Percentiles rank a stretch among this genome's conserved stretches.
Evolutionary conservation across 2,329 filamentous ascomycete genomes (phyloP).

Genomic region (Phyllosticta citribraziliensis): DNA sequence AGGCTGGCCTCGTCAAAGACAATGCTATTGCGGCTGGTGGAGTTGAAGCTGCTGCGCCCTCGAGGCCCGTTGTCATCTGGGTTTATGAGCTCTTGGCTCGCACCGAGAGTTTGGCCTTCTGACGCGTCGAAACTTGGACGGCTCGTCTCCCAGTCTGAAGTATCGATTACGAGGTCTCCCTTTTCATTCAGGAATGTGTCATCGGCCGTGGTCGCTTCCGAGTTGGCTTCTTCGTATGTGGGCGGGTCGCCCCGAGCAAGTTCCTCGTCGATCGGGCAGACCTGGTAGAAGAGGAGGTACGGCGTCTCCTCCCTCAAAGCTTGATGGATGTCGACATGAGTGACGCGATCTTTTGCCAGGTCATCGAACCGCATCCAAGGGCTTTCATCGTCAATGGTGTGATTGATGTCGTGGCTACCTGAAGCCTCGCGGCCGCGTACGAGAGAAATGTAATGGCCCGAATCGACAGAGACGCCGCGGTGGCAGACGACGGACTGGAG

Average conservation of each 20-base stretch:
- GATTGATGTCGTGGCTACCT: constrained; percentile 19
- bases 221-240: constrained; percentile 31
- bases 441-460: constrained; percentile 85
- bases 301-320: constrained; percentile 80
- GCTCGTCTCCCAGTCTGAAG: constrained; percentile 4
- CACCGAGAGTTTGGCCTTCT: background rate
- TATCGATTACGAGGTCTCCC: constrained; percentile 8
- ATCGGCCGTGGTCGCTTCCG: constrained; percentile 8
- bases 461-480: constrained; percentile 72
- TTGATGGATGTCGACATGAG: constrained; percentile 65
- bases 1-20: constrained; percentile 29
- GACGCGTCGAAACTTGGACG: constrained; percentile 15
- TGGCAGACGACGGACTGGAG: constrained; percentile 91
- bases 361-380: constrained; percentile 92
- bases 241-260: constrained; percentile 28
- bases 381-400: constrained; percentile 10
- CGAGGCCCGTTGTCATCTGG: constrained; percentile 12
- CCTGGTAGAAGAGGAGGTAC: constrained; percentile 91
- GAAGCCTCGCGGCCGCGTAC: constrained; percentile 54
- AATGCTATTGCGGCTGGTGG: constrained; percentile 30
- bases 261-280: constrained; percentile 74
- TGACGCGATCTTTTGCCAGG: constrained; percentile 61
- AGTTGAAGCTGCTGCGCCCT: constrained; percentile 27
- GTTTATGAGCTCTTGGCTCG: background rate
- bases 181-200: constrained; percentile 5